These are phyloP conservation scores for Pestalotiopsis sp. DNA, from an alignment of 2,329 filamentous ascomycete species.

Conservation along the genomic window DNA sequence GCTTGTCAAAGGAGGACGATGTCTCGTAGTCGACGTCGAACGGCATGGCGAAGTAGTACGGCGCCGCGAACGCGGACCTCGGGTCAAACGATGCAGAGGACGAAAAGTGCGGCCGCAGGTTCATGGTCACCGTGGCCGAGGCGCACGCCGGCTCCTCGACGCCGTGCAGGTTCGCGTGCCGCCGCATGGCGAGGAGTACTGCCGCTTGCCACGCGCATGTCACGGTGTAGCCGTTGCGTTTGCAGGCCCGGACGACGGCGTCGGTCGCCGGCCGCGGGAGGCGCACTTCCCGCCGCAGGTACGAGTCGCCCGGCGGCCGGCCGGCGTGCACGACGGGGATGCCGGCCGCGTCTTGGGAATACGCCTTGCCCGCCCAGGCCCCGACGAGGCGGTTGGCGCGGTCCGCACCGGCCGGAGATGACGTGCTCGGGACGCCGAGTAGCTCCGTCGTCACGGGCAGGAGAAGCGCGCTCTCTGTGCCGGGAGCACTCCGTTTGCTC, in stretches of 20 bases:
- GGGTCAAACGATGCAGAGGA: background rate
- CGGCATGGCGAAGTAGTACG: background rate
- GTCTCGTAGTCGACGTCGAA: background rate
- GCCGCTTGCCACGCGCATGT: background rate
- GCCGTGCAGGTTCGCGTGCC: background rate
- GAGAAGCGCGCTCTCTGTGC: background rate
- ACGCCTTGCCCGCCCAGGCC: background rate
- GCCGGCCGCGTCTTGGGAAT: background rate
- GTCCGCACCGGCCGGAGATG: background rate
- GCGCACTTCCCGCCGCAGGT: background rate
- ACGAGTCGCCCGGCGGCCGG: background rate
- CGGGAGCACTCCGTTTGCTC: background rate
- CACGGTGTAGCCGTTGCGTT: background rate
- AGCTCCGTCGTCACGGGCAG: background rate
- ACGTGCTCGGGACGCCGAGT: background rate
- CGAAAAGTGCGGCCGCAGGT: background rate
- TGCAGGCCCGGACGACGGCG: background rate
- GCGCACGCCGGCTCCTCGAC: background rate
- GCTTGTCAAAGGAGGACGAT: background rate
- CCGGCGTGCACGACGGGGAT: background rate
- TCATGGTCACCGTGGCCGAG: background rate
- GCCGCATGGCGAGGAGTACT: background rate
- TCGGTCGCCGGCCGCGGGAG: background rate
- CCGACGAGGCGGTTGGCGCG: background rate
- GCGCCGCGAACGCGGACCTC: background rate